Evolutionary conservation across 371 early-diverging fungal genomes (phyloP), one percentile per base, ranked within the genome.

Genomic region (Choanephora cucurbitarum): DNA sequence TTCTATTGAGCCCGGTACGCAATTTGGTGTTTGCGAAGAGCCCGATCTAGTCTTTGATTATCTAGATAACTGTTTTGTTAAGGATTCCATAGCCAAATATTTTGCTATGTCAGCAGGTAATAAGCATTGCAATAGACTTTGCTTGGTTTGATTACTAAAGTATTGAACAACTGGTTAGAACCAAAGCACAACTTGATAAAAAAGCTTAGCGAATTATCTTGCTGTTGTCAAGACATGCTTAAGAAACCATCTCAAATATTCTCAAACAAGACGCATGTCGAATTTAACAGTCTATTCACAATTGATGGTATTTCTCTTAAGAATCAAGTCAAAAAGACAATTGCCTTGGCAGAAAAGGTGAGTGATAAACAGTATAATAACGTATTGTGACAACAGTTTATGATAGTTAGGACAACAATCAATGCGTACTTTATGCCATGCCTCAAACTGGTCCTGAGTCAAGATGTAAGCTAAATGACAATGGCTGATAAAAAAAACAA

Each of bases 21-120:
- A 49, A 24, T 43, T 52, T 4, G 56, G 17, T 19, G 15, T 65
- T n/a, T 60, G 66, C 18, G 61, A 66, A 49, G 49, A 57, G 0
- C 66, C 66, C 8, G 61, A 56, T 37, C 45, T 60, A n/a, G 61
- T 66, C 1, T 40, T 56, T 13, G 45, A 55, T 11, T 66, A 57
- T 39, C 33, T 66, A 13, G 44, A 58, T 6, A 56, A 37, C 8
- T 42, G 53, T 14, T 60, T 66, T 42, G 42, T 56, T 19, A 39
- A 53, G n/a, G 66, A 66, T 34, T 52, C 45, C 5, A 24, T 66
- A 18, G 53, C 44, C 5, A 13, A 34, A 5, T 66, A 55, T 33
- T 66, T 66, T 43, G 31, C n/a, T n/a, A n/a, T 39, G 17, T 21
- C 49, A 5, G 18, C 49, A 17, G 32, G 48, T 19, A 37, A 37